These are phyloP conservation scores for Coemansia sp. DNA, from an alignment of 192 early-diverging fungal species.

Conservation along the genomic window DNA sequence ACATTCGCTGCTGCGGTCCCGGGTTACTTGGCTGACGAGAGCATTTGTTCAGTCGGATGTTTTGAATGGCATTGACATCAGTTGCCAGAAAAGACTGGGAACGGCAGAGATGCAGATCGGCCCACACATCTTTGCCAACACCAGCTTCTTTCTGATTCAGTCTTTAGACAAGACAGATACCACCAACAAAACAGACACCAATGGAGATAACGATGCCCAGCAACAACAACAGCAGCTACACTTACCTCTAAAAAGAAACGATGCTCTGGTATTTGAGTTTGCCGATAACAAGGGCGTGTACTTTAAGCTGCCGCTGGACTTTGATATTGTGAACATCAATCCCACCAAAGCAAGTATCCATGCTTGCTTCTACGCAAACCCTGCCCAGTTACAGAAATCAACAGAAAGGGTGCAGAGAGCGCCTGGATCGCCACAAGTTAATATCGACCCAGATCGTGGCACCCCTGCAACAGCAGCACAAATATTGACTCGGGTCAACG, in stretches of 20 bases:
- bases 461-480: slow-evolving; percentile 18
- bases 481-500: slow-evolving; percentile 21
- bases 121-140: slow-evolving; percentile 57
- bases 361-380: slow-evolving; percentile 21
- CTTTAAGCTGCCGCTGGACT: slow-evolving; percentile 59
- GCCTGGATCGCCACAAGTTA: slow-evolving; percentile 12
- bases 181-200: background rate
- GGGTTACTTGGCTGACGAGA: slow-evolving; percentile 34
- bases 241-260: background rate
- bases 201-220: background rate
- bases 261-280: slow-evolving; percentile 58
- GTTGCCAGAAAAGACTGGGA: slow-evolving; percentile 20
- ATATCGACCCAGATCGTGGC: slow-evolving; percentile 10
- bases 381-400: background rate
- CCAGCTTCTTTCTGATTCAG: slow-evolving; percentile 42
- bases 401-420: background rate
- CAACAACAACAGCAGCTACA: background rate
- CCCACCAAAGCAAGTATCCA: slow-evolving; percentile 19
- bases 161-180: background rate
- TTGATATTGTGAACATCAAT: slow-evolving; percentile 46
- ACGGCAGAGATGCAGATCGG: slow-evolving; percentile 56
- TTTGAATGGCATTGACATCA: background rate
- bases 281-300: slow-evolving; percentile 54
- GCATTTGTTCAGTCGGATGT: slow-evolving; percentile 27
- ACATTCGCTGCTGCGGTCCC: slow-evolving; percentile 44